These are phyloP conservation scores for Ammopiptanthus mongolicus DNA, from an alignment of 306 rosid species.

Conservation along the genomic window DNA sequence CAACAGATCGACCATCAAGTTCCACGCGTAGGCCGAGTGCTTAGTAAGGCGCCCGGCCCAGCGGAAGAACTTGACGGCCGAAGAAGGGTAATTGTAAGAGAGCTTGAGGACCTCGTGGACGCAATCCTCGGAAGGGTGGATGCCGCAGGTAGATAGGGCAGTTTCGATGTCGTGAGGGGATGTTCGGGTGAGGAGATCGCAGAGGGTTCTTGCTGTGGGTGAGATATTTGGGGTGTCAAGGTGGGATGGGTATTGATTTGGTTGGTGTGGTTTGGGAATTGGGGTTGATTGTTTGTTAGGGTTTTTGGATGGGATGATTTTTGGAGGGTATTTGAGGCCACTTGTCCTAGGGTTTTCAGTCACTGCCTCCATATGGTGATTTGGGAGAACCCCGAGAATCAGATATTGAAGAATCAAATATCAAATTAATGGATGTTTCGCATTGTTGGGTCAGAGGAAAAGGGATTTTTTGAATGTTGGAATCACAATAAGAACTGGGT, in stretches of 20 bases:
- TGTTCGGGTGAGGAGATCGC: slow-evolving; percentile 45
- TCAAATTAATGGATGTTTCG: not conserved
- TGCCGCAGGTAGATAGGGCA: slow-evolving; percentile 42
- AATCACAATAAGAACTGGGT: not conserved
- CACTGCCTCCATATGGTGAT: slow-evolving; percentile 39
- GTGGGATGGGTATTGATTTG: slow-evolving; percentile 31
- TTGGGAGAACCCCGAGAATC: not conserved
- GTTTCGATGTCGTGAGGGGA: slow-evolving; percentile 45
- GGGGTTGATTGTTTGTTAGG: slow-evolving; percentile 18
- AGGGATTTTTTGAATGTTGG: not conserved
- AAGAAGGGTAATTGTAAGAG: slow-evolving; percentile 52
- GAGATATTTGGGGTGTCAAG: slow-evolving; percentile 32
- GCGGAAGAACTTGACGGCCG: slow-evolving; percentile 68
- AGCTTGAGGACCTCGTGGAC: slow-evolving; percentile 45
- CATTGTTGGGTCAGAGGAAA: not conserved
- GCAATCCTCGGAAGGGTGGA: slow-evolving; percentile 38
- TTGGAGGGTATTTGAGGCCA: slow-evolving; percentile 14
- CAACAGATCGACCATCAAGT: slow-evolving; percentile 57
- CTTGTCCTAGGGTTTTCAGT: slow-evolving; percentile 33
- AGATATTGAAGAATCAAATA: not conserved
- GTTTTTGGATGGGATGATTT: slow-evolving; percentile 1
- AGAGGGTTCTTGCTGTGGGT: slow-evolving; percentile 33
- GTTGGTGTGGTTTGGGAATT: slow-evolving; percentile 14
- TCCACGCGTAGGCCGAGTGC: slow-evolving; percentile 56
- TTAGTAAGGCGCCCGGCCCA: slow-evolving; percentile 48